Evolutionary conservation across 306 rosid genomes (phyloP).

Genomic region (Pterocarpus santalinus): DNA sequence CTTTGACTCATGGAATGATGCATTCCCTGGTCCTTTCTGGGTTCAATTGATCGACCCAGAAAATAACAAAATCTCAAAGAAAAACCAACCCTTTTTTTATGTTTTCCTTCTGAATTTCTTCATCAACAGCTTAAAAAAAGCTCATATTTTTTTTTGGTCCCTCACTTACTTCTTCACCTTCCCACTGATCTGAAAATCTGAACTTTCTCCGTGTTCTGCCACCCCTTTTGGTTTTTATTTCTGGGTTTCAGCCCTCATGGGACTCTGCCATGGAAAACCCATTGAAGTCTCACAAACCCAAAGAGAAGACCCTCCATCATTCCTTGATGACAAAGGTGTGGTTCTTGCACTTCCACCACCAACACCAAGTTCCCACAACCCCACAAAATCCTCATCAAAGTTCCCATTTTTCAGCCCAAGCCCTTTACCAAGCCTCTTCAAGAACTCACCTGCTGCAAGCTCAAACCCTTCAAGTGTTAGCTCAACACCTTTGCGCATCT

Average conservation of each 20-base stretch:
- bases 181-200: constrained; percentile 13
- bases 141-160: not conserved
- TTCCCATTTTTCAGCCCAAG: constrained; percentile 94
- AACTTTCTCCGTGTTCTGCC: not conserved
- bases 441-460: constrained; percentile 82
- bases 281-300: constrained; percentile 44
- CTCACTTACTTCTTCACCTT: not conserved
- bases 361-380: constrained; percentile 39
- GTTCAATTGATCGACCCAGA: constrained; percentile 43
- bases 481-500: constrained; percentile 76
- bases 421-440: constrained; percentile 80
- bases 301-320: constrained; percentile 36
- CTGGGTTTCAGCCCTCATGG: constrained; percentile 58
- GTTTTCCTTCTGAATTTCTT: not conserved
- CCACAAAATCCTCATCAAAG: constrained; percentile 45
- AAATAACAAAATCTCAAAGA: not conserved
- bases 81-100: constrained; percentile 17
- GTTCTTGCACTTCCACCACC: not conserved
- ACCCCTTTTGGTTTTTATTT: constrained; percentile 25
- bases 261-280: constrained; percentile 81
- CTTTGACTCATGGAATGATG: constrained; percentile 39
- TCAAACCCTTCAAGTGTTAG: constrained; percentile 52
- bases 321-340: not conserved
- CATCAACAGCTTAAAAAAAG: constrained; percentile 18
- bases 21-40: constrained; percentile 22